These are phyloP conservation scores for Lonicera japonica DNA, from an alignment of 129 eudicot genomes.

Conservation along the genomic window DNA sequence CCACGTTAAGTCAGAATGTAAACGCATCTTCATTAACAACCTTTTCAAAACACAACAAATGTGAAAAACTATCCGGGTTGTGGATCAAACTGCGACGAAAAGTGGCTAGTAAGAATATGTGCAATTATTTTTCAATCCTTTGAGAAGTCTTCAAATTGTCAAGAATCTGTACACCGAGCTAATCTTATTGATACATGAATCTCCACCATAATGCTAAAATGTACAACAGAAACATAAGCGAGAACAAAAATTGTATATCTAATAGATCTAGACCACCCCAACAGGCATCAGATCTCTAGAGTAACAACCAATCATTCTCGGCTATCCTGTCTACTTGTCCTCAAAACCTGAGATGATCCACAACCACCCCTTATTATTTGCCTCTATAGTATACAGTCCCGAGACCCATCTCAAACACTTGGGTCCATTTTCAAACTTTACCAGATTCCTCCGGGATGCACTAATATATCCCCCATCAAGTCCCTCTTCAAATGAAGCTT, in stretches of 20 bases:
- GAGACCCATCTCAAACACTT: slow-evolving; percentile 10
- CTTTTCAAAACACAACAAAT: too few species aligned
- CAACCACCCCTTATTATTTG: slow-evolving; percentile 2
- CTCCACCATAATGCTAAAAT: not conserved
- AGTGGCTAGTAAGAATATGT: too few species aligned
- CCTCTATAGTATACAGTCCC: slow-evolving; percentile 6
- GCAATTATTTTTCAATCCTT: too few species aligned
- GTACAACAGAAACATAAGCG: too few species aligned
- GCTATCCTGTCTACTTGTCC: not conserved
- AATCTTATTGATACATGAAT: not conserved
- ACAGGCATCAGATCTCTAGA: not conserved
- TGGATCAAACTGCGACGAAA: too few species aligned
- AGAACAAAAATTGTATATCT: not conserved
- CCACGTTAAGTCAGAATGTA: too few species aligned
- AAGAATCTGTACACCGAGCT: slow-evolving; percentile 7
- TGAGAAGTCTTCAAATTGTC: not conserved
- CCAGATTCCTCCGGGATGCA: too few species aligned
- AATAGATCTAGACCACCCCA: not conserved
- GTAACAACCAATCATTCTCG: not conserved
- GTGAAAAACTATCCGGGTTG: too few species aligned
- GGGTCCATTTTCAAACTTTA: slow-evolving; percentile 2
- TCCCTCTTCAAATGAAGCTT: not conserved
- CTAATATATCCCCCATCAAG: too few species aligned
- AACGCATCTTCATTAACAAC: too few species aligned
- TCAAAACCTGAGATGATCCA: slow-evolving; percentile 9